Evolutionary conservation across 2,329 filamentous ascomycete genomes (phyloP).

Genomic region (Cercospora zeae-maydis): DNA sequence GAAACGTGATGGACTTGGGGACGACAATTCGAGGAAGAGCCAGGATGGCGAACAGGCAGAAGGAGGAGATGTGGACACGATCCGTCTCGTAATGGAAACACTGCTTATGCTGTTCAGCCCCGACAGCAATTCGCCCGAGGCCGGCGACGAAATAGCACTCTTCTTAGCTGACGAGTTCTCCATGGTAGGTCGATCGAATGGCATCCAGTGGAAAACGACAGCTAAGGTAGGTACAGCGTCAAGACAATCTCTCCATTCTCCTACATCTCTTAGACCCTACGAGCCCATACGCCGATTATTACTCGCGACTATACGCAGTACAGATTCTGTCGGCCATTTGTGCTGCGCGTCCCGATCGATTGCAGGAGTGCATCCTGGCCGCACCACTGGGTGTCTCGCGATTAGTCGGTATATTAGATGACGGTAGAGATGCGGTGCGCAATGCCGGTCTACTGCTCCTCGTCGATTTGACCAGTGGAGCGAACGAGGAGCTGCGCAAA

Average conservation of each 20-base stretch:
- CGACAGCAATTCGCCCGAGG: constrained; percentile 68
- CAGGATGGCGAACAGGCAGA: constrained; percentile 47
- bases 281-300: constrained; percentile 67
- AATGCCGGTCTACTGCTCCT: constrained; percentile 84
- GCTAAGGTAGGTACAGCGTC: constrained; percentile 62
- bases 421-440: constrained; percentile 78
- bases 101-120: constrained; percentile 85
- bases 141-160: constrained; percentile 89
- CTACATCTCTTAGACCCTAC: constrained; percentile 81
- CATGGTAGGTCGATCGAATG: constrained; percentile 54
- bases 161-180: constrained; percentile 99
- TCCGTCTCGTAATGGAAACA: constrained; percentile 92
- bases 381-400: constrained; percentile 85
- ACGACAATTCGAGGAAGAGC: constrained; percentile 23
- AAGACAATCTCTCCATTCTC: constrained; percentile 91
- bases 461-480: constrained; percentile 74
- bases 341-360: constrained; percentile 79
- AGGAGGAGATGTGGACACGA: constrained; percentile 79
- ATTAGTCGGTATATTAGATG: constrained; percentile 78
- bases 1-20: constrained; percentile 62
- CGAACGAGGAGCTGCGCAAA: constrained; percentile 86
- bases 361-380: constrained; percentile 89
- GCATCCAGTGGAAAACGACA: constrained; percentile 17
- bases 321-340: constrained; percentile 86
- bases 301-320: constrained; percentile 78